A percentile compares a stretch with the other conserved stretches of the same genome.
phyloP scores from a whole-genome alignment of 495 filamentous ascomycete genomes.

The Baudoinia panamericana region DNA sequence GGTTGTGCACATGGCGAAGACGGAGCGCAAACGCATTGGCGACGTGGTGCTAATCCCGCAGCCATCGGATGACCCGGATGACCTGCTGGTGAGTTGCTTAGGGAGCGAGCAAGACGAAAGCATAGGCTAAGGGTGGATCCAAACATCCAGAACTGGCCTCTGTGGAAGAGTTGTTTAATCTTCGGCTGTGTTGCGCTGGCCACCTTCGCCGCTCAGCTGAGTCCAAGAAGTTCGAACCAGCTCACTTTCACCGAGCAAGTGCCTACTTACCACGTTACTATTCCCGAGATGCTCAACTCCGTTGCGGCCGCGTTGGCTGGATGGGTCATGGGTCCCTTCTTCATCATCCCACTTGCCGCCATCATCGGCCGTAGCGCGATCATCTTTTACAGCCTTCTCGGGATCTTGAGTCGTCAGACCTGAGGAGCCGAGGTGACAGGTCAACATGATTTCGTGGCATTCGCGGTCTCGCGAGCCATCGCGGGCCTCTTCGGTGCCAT shows the following conservation, averaged over 20 bases:
- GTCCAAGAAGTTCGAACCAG: conserved; percentile 3
- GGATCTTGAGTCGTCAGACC: conserved; percentile 2
- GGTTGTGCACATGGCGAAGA: too few relatives aligned
- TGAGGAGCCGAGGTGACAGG: conserved; percentile 12
- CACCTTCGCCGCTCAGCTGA: conserved; percentile 1
- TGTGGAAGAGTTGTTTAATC: neutral
- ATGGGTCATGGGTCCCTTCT: conserved; percentile 2
- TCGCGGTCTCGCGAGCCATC: conserved; percentile 8
- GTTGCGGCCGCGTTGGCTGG: conserved; percentile 1
- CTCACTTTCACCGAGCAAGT: conserved; percentile 3
- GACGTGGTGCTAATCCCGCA: conserved; percentile 1
- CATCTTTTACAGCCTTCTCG: conserved; percentile 1
- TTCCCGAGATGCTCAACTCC: conserved; percentile 1
- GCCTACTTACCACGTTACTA: conserved; percentile 3
- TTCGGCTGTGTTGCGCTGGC: neutral
- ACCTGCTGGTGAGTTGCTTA: conserved; percentile 3
- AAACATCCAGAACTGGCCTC: conserved; percentile 2
- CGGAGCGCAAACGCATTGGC: neutral
- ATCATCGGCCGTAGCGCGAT: conserved; percentile 2
- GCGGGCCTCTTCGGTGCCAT: conserved; percentile 11
- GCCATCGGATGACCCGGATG: conserved; percentile 1
- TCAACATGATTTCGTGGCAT: conserved; percentile 4
- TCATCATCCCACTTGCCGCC: conserved; percentile 1
- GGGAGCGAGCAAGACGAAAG: neutral
- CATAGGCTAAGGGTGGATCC: neutral